Evolutionary conservation across 2,329 filamentous ascomycete genomes (phyloP).

Genomic region (Trichoderma sp.): DNA sequence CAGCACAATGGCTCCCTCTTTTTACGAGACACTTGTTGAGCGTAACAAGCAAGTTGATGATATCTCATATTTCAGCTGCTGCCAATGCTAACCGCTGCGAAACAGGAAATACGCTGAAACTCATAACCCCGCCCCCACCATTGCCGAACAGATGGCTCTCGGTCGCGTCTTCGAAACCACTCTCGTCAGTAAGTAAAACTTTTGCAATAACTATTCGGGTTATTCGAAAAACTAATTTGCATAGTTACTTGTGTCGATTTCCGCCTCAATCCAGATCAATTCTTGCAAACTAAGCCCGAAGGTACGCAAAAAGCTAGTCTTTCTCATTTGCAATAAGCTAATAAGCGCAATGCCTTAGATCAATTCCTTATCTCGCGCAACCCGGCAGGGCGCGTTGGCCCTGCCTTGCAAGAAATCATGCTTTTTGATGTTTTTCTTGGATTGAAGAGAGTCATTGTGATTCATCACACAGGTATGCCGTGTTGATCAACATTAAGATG

Average conservation of each 20-base stretch:
- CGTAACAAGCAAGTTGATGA: not conserved
- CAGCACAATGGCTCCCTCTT: not conserved
- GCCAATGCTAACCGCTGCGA: not conserved
- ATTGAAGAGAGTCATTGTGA: not conserved
- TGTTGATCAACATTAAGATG: not conserved
- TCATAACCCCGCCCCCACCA: not conserved
- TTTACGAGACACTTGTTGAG: not conserved
- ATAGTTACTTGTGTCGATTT: not conserved
- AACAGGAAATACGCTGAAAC: not conserved
- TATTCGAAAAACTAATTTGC: not conserved
- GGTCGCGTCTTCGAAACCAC: not conserved
- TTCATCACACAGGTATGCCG: not conserved
- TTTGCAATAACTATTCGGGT: not conserved
- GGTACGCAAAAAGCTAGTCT: not conserved
- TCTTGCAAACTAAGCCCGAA: not conserved
- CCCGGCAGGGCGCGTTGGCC: not conserved
- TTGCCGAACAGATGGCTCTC: not conserved
- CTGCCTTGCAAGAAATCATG: not conserved
- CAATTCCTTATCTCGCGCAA: not conserved
- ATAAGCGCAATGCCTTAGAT: not conserved
- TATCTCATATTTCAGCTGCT: not conserved
- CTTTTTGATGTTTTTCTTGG: not conserved
- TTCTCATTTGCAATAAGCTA: not conserved
- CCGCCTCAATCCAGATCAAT: not conserved
- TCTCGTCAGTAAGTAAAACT: not conserved